phyloP scores from a whole-genome alignment of 345 rosid genomes.

The Eucalyptus caleyi region DNA sequence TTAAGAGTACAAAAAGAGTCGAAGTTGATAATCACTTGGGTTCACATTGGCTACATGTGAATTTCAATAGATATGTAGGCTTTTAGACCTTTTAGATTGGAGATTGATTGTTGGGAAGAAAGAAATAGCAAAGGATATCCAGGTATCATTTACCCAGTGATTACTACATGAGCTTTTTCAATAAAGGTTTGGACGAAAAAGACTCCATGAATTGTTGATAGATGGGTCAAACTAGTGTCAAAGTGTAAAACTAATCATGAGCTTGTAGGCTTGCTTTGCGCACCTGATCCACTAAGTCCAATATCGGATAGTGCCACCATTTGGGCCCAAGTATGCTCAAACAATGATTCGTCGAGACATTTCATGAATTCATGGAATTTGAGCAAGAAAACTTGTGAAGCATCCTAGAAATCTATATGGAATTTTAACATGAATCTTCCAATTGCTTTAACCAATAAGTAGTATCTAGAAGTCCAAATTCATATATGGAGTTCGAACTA shows the following conservation, averaged over 20 bases:
- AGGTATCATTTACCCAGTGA: neutral
- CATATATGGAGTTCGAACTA: neutral
- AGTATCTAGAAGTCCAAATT: neutral
- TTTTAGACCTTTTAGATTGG: neutral
- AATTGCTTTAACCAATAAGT: neutral
- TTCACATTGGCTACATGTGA: neutral
- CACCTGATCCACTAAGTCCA: neutral
- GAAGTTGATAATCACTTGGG: neutral
- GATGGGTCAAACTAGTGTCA: neutral
- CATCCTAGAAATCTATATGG: neutral
- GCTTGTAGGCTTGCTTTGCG: neutral
- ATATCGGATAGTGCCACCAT: neutral
- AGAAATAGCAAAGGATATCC: neutral
- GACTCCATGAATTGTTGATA: neutral
- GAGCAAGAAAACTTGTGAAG: neutral
- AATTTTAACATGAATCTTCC: neutral
- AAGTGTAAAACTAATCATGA: neutral
- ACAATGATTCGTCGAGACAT: neutral
- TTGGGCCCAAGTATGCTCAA: neutral
- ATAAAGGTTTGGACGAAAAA: neutral
- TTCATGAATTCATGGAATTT: neutral
- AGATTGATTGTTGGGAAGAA: neutral
- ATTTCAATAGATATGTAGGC: neutral
- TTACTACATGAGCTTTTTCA: neutral
- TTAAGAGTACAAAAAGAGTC: neutral